Conservation (phyloP, 371 early-diverging fungal genomes). For the Mucor irregularis region DNA sequence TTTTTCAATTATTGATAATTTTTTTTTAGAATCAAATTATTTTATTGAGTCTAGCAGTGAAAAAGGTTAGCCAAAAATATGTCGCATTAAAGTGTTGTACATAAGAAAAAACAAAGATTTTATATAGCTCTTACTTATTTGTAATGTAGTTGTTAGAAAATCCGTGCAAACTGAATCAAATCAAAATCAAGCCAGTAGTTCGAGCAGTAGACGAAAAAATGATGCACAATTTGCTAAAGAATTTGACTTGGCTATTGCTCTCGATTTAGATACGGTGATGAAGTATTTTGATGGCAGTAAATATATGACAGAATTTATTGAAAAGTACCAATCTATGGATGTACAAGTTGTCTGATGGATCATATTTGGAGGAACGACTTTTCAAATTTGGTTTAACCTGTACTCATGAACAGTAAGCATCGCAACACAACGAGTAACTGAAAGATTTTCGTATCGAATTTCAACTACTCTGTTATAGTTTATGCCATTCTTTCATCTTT, state of each 20-base stretch:
- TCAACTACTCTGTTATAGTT: background rate
- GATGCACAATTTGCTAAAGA: conserved; percentile 8
- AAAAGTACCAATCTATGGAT: conserved; percentile 12
- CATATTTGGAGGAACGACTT: conserved; percentile 9
- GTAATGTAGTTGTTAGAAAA: conserved; percentile 4
- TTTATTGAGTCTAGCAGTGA: too few relatives aligned
- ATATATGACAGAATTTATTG: conserved; percentile 6
- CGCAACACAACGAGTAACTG: conserved; percentile 4
- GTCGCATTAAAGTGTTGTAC: too few relatives aligned
- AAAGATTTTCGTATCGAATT: background rate
- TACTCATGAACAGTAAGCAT: conserved; percentile 7
- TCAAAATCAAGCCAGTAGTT: conserved; percentile 10
- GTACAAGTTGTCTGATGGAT: conserved; percentile 10
- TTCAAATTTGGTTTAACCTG: conserved; percentile 11
- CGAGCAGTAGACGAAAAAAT: conserved; percentile 1
- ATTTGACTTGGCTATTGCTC: conserved; percentile 5
- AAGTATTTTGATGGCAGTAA: conserved; percentile 7
- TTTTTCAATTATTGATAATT: too few relatives aligned
- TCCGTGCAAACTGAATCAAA: conserved; percentile 1
- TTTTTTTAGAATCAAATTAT: too few relatives aligned
- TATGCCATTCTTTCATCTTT: background rate
- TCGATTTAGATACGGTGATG: conserved; percentile 6
- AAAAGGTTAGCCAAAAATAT: too few relatives aligned
- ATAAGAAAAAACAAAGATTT: background rate
- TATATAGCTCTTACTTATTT: background rate